These are phyloP conservation scores for Coniferiporia sulphurascens DNA, from an alignment of 1,284 basidiomycete species.

Conservation along the genomic window DNA sequence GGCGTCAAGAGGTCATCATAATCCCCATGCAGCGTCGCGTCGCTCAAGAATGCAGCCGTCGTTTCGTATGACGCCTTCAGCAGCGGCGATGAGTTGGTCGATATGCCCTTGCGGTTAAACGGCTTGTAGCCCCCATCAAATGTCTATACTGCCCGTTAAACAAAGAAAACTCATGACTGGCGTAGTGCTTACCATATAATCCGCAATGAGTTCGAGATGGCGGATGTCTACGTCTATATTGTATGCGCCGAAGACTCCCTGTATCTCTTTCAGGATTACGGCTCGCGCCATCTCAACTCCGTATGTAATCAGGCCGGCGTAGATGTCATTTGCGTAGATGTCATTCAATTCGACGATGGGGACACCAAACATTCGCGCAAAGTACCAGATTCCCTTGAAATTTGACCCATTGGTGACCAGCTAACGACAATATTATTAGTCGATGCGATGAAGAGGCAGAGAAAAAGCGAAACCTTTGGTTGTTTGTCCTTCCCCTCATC, in stretches of 20 bases:
- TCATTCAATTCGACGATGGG: slow-evolving; percentile 78
- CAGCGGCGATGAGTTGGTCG: slow-evolving; percentile 86
- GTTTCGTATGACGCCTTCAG: slow-evolving; percentile 98
- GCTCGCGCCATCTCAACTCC: slow-evolving; percentile 97
- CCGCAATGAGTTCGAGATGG: slow-evolving; percentile 95
- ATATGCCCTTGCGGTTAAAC: slow-evolving; percentile 95
- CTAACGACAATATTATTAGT: slow-evolving; percentile 32
- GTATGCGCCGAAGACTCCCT: slow-evolving; percentile 93
- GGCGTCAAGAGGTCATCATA: slow-evolving; percentile 89
- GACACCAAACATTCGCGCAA: slow-evolving; percentile 59
- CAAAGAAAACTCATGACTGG: background rate
- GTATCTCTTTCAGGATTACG: slow-evolving; percentile 88
- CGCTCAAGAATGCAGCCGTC: slow-evolving; percentile 92
- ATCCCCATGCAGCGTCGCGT: slow-evolving; percentile 92
- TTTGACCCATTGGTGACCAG: slow-evolving; percentile 89
- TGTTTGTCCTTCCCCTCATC: slow-evolving; percentile 42
- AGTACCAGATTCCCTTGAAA: slow-evolving; percentile 87
- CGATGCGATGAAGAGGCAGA: slow-evolving; percentile 4
- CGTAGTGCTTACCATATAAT: slow-evolving; percentile 82
- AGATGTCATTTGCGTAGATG: slow-evolving; percentile 95
- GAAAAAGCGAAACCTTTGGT: slow-evolving; percentile 41
- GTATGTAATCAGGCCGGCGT: slow-evolving; percentile 87
- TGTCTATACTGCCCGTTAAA: slow-evolving; percentile 51
- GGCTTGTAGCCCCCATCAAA: slow-evolving; percentile 97
- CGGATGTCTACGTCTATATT: slow-evolving; percentile 94